Percentiles rank a stretch among this genome's conserved stretches.
These are phyloP conservation scores for Nemania sp. DNA, from an alignment of 2,329 filamentous ascomycete genomes.

Conservation along the genomic window DNA sequence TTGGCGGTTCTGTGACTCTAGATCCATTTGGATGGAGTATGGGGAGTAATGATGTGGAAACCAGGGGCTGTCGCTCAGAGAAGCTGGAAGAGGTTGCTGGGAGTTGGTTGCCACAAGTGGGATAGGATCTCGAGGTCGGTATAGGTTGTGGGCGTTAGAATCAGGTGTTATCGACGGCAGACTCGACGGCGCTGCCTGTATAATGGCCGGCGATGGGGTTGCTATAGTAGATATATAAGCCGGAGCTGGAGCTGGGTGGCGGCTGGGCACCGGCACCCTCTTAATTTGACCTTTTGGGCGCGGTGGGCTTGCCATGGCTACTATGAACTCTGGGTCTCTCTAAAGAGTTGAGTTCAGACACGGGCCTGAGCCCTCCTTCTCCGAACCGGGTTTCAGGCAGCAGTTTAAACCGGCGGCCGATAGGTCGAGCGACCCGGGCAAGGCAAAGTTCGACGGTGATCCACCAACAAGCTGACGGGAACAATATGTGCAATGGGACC, in stretches of 20 bases:
- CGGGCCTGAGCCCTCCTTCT: constrained; percentile 8
- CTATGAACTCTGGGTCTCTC: constrained; percentile 11
- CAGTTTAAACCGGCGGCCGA: constrained; percentile 23
- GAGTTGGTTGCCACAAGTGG: constrained; percentile 30
- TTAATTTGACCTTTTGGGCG: constrained; percentile 14
- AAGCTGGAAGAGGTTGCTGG: constrained; percentile 16
- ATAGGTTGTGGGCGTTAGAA: constrained; percentile 10
- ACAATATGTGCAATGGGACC: constrained; percentile 4
- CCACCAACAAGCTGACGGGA: not conserved
- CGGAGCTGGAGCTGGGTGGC: constrained; percentile 7
- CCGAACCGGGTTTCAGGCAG: constrained; percentile 27
- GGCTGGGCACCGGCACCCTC: constrained; percentile 29
- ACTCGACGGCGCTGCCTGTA: constrained; percentile 4
- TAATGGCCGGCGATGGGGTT: not conserved
- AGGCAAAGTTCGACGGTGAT: not conserved
- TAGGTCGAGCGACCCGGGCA: constrained; percentile 2
- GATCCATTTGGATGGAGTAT: constrained; percentile 14
- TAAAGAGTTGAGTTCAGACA: not conserved
- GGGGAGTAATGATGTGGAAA: not conserved
- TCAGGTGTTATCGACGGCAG: not conserved
- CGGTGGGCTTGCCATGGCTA: constrained; percentile 19
- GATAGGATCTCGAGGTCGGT: constrained; percentile 22
- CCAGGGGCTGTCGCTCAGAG: not conserved
- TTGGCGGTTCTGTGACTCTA: constrained; percentile 7
- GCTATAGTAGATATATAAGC: constrained; percentile 10